A percentile compares a stretch with the other conserved stretches of the same genome.
These are phyloP conservation scores for Mrakiaceae sp. DNA, from an alignment of 1,284 basidiomycete species.

Conservation along the genomic window DNA sequence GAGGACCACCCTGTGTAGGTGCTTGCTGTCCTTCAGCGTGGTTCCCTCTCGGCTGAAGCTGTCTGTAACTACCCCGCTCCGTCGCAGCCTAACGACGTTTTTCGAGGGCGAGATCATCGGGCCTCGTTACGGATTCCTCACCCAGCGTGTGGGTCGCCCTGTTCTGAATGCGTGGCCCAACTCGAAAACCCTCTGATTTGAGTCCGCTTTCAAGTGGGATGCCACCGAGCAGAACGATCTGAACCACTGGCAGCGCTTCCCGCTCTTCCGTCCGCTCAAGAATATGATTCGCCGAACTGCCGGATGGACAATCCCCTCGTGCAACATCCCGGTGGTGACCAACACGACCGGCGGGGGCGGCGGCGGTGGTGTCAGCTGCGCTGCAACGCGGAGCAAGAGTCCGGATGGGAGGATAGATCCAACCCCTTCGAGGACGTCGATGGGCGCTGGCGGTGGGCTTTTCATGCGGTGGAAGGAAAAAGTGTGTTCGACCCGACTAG, in stretches of 20 bases:
- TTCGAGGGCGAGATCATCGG: constrained; percentile 17
- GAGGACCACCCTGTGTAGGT: constrained; percentile 11
- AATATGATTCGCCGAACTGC: neutral
- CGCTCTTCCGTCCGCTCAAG: constrained; percentile 14
- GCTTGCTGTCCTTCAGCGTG: neutral
- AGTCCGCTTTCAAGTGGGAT: constrained; percentile 6
- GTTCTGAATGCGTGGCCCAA: neutral
- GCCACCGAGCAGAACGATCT: constrained; percentile 7
- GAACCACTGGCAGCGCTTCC: constrained; percentile 14
- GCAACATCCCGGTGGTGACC: neutral
- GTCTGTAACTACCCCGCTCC: neutral
- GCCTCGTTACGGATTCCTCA: constrained; percentile 10
- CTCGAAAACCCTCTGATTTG: no score
- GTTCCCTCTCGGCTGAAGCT: neutral
- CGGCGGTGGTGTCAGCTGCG: no score
- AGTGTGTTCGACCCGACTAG: no score
- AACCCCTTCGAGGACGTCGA: no score
- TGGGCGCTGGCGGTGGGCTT: neutral
- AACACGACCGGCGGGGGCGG: no score
- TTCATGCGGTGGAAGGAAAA: constrained; percentile 4
- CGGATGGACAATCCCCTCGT: constrained; percentile 6
- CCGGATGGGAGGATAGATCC: no score
- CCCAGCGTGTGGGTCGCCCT: neutral
- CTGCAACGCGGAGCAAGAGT: no score
- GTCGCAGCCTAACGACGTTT: constrained; percentile 8